Evolutionary conservation across 2,329 filamentous ascomycete genomes (phyloP).

Genomic region (Stylonectria norvegica): DNA sequence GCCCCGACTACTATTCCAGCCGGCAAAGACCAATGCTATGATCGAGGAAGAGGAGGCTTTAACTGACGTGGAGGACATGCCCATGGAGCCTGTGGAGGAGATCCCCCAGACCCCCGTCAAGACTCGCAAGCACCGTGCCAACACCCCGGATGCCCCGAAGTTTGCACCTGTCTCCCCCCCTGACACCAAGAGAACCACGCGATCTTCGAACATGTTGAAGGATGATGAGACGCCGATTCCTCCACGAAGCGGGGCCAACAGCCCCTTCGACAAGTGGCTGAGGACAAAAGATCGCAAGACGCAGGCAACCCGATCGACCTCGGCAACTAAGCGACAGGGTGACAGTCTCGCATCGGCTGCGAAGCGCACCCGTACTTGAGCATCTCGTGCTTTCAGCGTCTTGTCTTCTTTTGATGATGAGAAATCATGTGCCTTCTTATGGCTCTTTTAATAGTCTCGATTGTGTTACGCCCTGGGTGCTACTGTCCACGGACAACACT

Average conservation of each 20-base stretch:
- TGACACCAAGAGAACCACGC: conserved; percentile 57
- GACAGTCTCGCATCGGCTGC: conserved; percentile 29
- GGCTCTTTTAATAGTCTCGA: conserved; percentile 11
- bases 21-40: conserved; percentile 41
- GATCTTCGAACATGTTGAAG: conserved; percentile 50
- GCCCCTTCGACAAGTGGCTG: conserved; percentile 66
- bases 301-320: too few species aligned
- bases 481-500: too few species aligned
- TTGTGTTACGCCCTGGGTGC: too few species aligned
- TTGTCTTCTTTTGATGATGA: conserved; percentile 3
- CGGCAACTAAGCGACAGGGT: conserved; percentile 42
- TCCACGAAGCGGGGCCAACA: conserved; percentile 42
- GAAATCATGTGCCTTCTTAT: conserved; percentile 4
- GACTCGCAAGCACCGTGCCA: conserved; percentile 22
- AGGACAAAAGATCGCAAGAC: conserved; percentile 56
- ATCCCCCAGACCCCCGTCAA: conserved; percentile 38
- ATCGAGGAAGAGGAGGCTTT: conserved; percentile 57
- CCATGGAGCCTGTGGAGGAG: conserved; percentile 14
- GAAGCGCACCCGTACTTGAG: conserved; percentile 37
- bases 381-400: background rate
- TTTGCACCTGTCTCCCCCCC: conserved; percentile 61
- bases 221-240: conserved; percentile 40
- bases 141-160: conserved; percentile 54
- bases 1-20: conserved; percentile 68
- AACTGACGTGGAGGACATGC: conserved; percentile 54